Evolutionary conservation across 257 asterid species (phyloP), one percentile per base, ranked within the genome.

Genomic region (Nicotiana attenuata): DNA sequence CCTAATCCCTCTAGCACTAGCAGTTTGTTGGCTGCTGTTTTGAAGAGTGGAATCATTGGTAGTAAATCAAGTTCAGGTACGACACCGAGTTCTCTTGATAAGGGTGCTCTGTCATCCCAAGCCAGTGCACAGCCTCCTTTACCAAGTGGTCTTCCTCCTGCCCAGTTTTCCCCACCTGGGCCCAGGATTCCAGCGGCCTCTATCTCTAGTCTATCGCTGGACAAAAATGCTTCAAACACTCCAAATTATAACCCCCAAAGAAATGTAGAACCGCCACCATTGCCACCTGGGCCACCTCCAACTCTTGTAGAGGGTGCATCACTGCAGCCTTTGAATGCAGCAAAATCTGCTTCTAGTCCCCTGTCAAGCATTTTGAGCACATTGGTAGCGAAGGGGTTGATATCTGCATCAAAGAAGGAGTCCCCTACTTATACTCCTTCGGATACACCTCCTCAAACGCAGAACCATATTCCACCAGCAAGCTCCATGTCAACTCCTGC

Each of bases 321-420:
- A 77, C 86, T 73, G 80, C 81, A 84, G 87, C 60, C 53, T 29
- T 76, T 86, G 24, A 81, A 76, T 85, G 89, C 86, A 33, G 83
- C 84, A 28, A 89, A 78, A 82, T 73, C 93, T 71, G 81, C 87
- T 82, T 85, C 94, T 33, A 90, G 82, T 87, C 97, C 97, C 14
- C 86, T 94, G 66, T 94, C 98, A 56, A 94, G 90, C 82, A 94
- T 94, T 81, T 84, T 94, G 90, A 94, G 93, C 82, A 89, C 98
- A 61, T 86, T 94, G 84, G 93, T 94, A 55, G 91, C 95, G 3
- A 93, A 90, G 89, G 98, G 98, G 73, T 86, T 94, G 86, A 94
- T 94, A 87, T 85, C 96, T 83, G 86, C 95, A 73, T 84, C 93
- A 16, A 92, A 91, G 80, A 80, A 89, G 50, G 93, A 91, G 82